These are phyloP conservation scores for Bipolaris zeicola DNA, from an alignment of 2,329 filamentous ascomycete species.

Conservation along the genomic window DNA sequence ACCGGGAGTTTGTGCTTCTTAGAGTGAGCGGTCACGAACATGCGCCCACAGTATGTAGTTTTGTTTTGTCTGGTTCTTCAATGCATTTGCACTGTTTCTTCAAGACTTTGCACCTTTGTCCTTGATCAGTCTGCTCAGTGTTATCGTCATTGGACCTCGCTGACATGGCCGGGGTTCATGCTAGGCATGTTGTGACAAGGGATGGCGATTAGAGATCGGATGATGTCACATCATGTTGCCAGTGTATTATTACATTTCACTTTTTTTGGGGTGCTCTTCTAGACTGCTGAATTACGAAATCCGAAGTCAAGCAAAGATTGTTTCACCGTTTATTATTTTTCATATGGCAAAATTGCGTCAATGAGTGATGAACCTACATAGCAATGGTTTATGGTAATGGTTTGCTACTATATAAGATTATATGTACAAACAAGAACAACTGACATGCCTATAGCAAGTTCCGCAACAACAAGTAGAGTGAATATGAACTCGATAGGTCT, in stretches of 20 bases:
- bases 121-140: too few species aligned
- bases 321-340: not conserved
- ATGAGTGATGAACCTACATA: not conserved
- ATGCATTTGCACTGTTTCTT: conserved; percentile 7
- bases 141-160: not conserved
- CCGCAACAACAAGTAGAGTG: not conserved
- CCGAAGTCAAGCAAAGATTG: not conserved
- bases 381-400: not conserved
- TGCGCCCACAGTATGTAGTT: conserved; percentile 12
- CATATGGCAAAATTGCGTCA: not conserved
- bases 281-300: not conserved
- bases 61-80: conserved; percentile 2
- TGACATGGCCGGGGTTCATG: not conserved
- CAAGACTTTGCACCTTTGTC: not conserved
- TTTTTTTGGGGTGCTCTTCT: not conserved
- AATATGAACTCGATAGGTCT: too few species aligned
- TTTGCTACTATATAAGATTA: not conserved
- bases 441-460: not conserved
- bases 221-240: not conserved
- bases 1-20: conserved; percentile 14
- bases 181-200: not conserved
- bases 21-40: conserved; percentile 17
- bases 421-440: not conserved
- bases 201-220: not conserved
- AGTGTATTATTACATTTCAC: too few species aligned